Percentiles rank a stretch among this genome's conserved stretches.
phyloP scores from a whole-genome alignment of 2,329 filamentous ascomycete genomes.

The Ceratocystis albifundus region DNA sequence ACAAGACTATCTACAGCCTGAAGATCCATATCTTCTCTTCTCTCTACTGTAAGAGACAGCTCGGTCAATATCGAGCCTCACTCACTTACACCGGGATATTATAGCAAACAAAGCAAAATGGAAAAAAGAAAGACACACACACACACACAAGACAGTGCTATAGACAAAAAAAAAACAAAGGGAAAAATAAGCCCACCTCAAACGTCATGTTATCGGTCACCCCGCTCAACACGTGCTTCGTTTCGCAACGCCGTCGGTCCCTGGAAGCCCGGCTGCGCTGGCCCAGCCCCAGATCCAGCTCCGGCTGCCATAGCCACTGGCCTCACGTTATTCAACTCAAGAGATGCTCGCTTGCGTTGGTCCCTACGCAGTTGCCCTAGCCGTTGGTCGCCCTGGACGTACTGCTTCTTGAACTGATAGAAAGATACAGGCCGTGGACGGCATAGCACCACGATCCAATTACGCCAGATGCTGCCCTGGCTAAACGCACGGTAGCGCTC shows the following conservation, averaged over 20 bases:
- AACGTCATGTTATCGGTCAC: background rate
- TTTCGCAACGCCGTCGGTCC: slow-evolving; percentile 39
- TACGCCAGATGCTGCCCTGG: slow-evolving; percentile 61
- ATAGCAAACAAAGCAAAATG: background rate
- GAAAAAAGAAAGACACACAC: too few species aligned
- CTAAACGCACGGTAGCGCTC: slow-evolving; percentile 87
- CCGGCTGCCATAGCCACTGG: slow-evolving; percentile 11
- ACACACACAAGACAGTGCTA: background rate
- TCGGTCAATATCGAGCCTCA: too few species aligned
- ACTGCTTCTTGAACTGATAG: slow-evolving; percentile 68
- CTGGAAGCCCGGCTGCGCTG: slow-evolving; percentile 38
- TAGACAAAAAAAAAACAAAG: slow-evolving; percentile 10
- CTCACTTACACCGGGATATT: too few species aligned
- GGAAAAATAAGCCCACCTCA: background rate
- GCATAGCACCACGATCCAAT: slow-evolving; percentile 70
- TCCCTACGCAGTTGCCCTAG: slow-evolving; percentile 44
- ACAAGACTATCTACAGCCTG: background rate
- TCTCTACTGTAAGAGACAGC: too few species aligned
- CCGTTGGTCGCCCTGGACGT: slow-evolving; percentile 72
- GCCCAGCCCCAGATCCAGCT: slow-evolving; percentile 22
- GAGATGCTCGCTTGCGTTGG: slow-evolving; percentile 33
- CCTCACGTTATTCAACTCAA: slow-evolving; percentile 59
- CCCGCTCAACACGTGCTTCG: slow-evolving; percentile 2
- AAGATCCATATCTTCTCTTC: too few species aligned
- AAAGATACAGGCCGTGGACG: slow-evolving; percentile 81